Evolutionary conservation across 768 basidiomycete genomes (phyloP).

Genomic region (Mycena galopus): DNA sequence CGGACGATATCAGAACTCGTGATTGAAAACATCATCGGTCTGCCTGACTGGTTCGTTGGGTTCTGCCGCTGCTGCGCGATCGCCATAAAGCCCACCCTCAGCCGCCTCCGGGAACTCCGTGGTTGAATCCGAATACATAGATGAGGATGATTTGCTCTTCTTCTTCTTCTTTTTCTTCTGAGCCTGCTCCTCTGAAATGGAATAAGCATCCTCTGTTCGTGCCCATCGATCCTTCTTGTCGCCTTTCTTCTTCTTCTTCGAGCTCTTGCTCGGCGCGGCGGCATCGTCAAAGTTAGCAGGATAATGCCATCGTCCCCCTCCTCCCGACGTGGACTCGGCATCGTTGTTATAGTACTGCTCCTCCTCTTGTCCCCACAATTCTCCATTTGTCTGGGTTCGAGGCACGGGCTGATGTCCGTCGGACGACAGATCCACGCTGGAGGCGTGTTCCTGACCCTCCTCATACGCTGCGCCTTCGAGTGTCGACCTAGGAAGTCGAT

Average conservation of each 20-base stretch:
- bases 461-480: conserved; percentile 80
- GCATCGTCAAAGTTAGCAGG: conserved; percentile 87
- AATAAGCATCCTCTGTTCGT: conserved; percentile 87
- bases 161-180: conserved; percentile 72
- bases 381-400: conserved; percentile 60
- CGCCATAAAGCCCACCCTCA: conserved; percentile 75
- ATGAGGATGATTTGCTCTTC: conserved; percentile 62
- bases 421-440: conserved; percentile 55
- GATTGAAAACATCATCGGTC: conserved; percentile 68
- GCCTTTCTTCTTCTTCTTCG: conserved; percentile 74
- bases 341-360: conserved; percentile 77
- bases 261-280: conserved; percentile 53
- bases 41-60: conserved; percentile 32
- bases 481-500: conserved; percentile 78
- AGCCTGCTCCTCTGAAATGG: conserved; percentile 59
- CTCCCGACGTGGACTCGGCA: conserved; percentile 51
- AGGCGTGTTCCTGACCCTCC: conserved; percentile 79
- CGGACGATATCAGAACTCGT: conserved; percentile 66
- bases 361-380: conserved; percentile 81
- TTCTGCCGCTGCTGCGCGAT: conserved; percentile 41
- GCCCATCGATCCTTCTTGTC: conserved; percentile 92
- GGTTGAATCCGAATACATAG: conserved; percentile 54
- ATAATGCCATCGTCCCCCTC: conserved; percentile 82
- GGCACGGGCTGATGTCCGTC: conserved; percentile 47
- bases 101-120: conserved; percentile 79